Evolutionary conservation across 1,139 yeast species (phyloP).

Genomic region (Candida smagusa): DNA sequence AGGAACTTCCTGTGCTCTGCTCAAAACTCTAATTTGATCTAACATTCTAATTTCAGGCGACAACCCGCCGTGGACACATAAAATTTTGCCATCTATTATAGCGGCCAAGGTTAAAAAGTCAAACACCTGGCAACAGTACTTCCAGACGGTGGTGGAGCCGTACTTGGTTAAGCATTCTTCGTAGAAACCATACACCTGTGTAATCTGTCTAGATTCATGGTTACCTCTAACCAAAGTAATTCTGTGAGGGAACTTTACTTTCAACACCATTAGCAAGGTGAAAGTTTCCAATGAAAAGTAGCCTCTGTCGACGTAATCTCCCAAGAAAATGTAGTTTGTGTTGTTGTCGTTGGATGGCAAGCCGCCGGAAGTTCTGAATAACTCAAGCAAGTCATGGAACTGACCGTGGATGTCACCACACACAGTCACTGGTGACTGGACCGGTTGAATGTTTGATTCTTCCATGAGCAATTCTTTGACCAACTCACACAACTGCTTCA

Average conservation of each 20-base stretch:
- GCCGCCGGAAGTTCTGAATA: slow-evolving; percentile 92
- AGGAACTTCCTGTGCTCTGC: slow-evolving; percentile 98
- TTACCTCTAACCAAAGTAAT: slow-evolving; percentile 89
- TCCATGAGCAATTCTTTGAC: slow-evolving; percentile 39
- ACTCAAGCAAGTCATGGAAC: slow-evolving; percentile 88
- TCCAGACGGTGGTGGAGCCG: slow-evolving; percentile 97
- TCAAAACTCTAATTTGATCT: slow-evolving; percentile 90
- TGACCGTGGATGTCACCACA: slow-evolving; percentile 99
- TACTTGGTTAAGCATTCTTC: slow-evolving; percentile 88
- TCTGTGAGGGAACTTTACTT: slow-evolving; percentile 82
- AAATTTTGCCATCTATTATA: slow-evolving; percentile 85
- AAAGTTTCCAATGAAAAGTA: slow-evolving; percentile 91
- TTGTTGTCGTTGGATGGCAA: slow-evolving; percentile 54
- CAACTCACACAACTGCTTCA: slow-evolving; percentile 94
- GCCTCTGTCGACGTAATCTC: slow-evolving; percentile 97
- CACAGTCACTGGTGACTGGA: slow-evolving; percentile 90
- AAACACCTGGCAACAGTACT: slow-evolving; percentile 93
- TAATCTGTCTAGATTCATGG: slow-evolving; percentile 91
- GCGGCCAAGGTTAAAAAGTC: slow-evolving; percentile 93
- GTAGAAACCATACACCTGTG: slow-evolving; percentile 93
- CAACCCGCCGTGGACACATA: slow-evolving; percentile 95
- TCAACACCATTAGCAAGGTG: slow-evolving; percentile 84
- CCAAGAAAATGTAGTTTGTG: slow-evolving; percentile 76
- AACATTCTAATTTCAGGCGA: slow-evolving; percentile 98
- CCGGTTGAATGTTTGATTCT: slow-evolving; percentile 82